Conservation (phyloP, 225 moss, liverwort and hornwort genomes). For the Straminergon stramineum region DNA sequence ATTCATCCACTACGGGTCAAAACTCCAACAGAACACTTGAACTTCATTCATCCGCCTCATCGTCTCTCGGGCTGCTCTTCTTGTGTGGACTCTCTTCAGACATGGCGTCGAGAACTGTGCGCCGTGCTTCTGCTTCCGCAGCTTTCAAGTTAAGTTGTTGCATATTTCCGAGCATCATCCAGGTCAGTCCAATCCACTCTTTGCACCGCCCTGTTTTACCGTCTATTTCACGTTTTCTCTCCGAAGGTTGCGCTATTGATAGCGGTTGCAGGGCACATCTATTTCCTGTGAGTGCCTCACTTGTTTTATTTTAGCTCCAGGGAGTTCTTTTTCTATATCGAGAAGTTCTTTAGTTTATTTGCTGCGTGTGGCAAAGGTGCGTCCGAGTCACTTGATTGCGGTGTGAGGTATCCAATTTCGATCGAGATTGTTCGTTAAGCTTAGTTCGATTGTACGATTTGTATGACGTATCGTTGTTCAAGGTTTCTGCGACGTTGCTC, state of each 20-base stretch:
- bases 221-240: neutral
- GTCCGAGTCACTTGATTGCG: neutral
- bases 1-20: neutral
- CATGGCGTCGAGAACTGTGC: neutral
- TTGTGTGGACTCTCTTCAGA: constrained; percentile 12
- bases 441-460: neutral
- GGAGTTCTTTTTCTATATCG: neutral
- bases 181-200: neutral
- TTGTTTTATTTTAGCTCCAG: neutral
- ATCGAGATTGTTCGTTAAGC: neutral
- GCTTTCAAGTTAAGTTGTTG: neutral
- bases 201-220: neutral
- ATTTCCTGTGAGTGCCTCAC: neutral
- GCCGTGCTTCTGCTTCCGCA: neutral
- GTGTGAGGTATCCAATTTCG: neutral
- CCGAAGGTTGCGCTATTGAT: neutral
- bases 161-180: neutral
- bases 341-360: neutral
- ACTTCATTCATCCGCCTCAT: neutral
- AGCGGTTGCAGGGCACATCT: neutral
- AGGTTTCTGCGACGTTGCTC: neutral
- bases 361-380: neutral
- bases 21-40: neutral
- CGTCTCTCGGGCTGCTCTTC: neutral
- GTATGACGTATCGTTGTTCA: neutral